Conservation (phyloP, 2,329 filamentous ascomycete species). For the Lithohypha guttulata region DNA sequence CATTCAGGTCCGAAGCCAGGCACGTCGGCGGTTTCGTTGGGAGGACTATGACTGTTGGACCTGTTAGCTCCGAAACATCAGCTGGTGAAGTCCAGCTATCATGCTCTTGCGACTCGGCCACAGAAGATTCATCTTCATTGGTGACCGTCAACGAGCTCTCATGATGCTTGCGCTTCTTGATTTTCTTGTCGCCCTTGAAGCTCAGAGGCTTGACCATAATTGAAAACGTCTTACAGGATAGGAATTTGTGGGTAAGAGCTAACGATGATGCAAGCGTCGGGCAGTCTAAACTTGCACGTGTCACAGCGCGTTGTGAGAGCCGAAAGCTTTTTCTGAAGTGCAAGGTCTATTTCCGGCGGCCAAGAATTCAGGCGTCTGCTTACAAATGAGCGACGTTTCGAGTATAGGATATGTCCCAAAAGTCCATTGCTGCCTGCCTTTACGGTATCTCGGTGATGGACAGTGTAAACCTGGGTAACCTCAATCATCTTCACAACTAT, state of each 20-base stretch:
- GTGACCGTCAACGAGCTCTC: conserved; percentile 27
- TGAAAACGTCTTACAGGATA: not conserved
- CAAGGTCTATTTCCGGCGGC: no score
- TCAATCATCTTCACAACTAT: no score
- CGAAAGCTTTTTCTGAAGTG: no score
- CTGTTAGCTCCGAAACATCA: conserved; percentile 58
- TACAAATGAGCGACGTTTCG: no score
- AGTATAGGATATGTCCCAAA: no score
- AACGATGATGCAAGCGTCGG: no score
- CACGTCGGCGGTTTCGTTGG: conserved; percentile 63
- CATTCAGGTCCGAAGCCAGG: conserved; percentile 74
- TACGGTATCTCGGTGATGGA: no score
- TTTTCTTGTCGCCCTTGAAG: conserved; percentile 96
- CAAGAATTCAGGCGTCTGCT: no score
- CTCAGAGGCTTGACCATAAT: conserved; percentile 62
- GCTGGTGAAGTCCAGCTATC: conserved; percentile 91
- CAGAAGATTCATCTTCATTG: conserved; percentile 24
- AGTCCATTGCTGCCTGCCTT: no score
- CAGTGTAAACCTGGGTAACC: no score
- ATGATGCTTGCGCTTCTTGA: conserved; percentile 66
- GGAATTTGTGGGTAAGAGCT: no score
- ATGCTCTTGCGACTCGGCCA: conserved; percentile 46
- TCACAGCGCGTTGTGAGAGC: not conserved
- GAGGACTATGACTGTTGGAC: conserved; percentile 73
- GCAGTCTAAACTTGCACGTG: not conserved